Evolutionary conservation across 2,329 filamentous ascomycete genomes (phyloP), one percentile per base, ranked within the genome.

Genomic region (Aspergillus candidus): DNA sequence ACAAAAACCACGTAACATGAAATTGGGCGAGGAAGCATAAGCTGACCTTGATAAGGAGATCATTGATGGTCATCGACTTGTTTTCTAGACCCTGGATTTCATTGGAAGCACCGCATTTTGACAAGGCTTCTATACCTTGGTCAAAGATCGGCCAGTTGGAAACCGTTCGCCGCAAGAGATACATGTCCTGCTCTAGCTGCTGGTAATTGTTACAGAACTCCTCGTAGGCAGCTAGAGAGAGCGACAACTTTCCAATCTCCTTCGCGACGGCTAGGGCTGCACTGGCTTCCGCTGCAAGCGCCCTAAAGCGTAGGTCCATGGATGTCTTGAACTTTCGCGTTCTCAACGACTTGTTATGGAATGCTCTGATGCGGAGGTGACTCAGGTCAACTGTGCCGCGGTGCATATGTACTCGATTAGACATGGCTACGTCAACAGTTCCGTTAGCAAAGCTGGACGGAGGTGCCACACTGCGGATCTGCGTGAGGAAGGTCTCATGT

Each of bases 181-280:
- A 79, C 31, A 94, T 71, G 51, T 94, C 88, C 51, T 85, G 82
- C 37, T 85, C 81, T 73, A 96, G 86, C 53, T 88, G 75, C 54
- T 94, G 88, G 65, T 93, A 94, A 60, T 91, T 91, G 40, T 86
- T 85, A 31, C 87, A 86, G 62, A 95, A 98, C 56, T 94, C 87
- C 68, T 94, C 86, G 61, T 98, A 98, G 39, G 84, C 75, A 60
- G 86, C 85, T 68, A 97, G 93, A 0, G 82, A 81, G 47, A 80
- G 78, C 70, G 94, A 83, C 60, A 78, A 67, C 53, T 66, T 71
- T 31, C 71, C 71, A 56, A 83, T 76, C 3, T 79, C 67, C 33
- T 62, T 68, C 4, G 77, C 76, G 40, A 82, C 72, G 32, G 74
- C 69, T 3, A 73, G 68, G 8, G 75, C 74, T 45, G 78, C 76